Evolutionary conservation across 2,329 filamentous ascomycete genomes (phyloP), one percentile per base, ranked within the genome.

Genomic region (Gaeumannomyces sp.): DNA sequence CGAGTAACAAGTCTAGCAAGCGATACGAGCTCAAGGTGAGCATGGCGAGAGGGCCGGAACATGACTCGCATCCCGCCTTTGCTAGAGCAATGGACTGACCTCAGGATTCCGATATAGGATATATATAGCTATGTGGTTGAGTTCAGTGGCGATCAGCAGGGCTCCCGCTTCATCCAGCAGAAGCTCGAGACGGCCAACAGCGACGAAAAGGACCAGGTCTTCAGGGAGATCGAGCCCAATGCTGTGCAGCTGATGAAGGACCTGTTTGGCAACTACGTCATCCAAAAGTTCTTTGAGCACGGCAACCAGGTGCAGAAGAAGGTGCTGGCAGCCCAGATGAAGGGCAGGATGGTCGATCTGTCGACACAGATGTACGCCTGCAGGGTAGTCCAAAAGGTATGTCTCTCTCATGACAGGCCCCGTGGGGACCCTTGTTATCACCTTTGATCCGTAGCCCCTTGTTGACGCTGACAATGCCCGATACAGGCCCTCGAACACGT

Each of bases 231-330:
- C 60, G 85, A 91, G 70, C 85, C 88, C 0, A 95, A 99, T 69
- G 87, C 90, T 1, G 77, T 96, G 35, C 92, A 94, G 72, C 80
- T 99, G 61, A 97, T 97, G 92, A 94, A 89, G 60, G 95, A 98
- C 74, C 89, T 98, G 0, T 99, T 97, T 73, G 95, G 95, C 64
- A 99, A 99, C 76, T 99, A 98, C 73, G 95, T 99, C 50, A 93
- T 98, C 56, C 95, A 63, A 73, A 98, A 97, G 75, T 89, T 98
- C 73, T 97, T 98, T 68, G 94, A 98, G 74, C 92, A 98, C 74
- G 94, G 95, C 56, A 96, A 92, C 70, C 93, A 97, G 76, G 85
- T 89, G 0, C 95, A 99, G 78, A 99, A 99, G 80, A 93, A 89
- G 76, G 83, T 90, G 2, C 78, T 99, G 58, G 93, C 92, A 0